A percentile compares a stretch with the other conserved stretches of the same genome.
Conservation (phyloP, 1,139 yeast species). For the Blastobotrys arbuscula region DNA sequence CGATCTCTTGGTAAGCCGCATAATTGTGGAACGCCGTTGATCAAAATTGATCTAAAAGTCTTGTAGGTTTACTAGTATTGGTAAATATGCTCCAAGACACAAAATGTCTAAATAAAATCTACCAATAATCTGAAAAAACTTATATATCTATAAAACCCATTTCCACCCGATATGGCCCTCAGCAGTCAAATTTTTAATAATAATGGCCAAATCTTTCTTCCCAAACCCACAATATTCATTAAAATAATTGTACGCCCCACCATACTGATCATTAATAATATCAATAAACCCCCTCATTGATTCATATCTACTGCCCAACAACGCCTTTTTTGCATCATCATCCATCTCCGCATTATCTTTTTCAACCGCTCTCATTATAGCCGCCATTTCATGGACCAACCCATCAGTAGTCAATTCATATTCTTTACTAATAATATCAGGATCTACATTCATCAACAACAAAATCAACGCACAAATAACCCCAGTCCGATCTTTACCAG, state of each 20-base stretch:
- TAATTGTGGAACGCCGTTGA: too few species aligned
- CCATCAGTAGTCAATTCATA: constrained; percentile 72
- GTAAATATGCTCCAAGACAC: too few species aligned
- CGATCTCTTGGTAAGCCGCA: too few species aligned
- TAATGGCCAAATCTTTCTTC: constrained; percentile 44
- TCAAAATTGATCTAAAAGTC: too few species aligned
- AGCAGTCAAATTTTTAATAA: constrained; percentile 43
- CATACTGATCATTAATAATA: constrained; percentile 46
- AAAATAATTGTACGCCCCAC: constrained; percentile 52
- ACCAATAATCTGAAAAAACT: neutral
- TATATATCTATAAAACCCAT: constrained; percentile 6
- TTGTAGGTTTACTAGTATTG: too few species aligned
- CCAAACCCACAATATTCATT: constrained; percentile 43
- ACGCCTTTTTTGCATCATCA: constrained; percentile 31
- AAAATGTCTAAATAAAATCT: too few species aligned
- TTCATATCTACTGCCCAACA: constrained; percentile 63
- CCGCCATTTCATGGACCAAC: constrained; percentile 30
- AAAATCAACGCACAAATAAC: constrained; percentile 63
- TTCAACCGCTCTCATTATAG: constrained; percentile 22
- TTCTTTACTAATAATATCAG: constrained; percentile 60
- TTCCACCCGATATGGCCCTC: constrained; percentile 12
- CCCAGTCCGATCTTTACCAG: constrained; percentile 87
- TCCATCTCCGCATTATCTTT: constrained; percentile 13
- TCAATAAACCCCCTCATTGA: constrained; percentile 65
- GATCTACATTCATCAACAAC: constrained; percentile 58